phyloP scores from a whole-genome alignment of 2,329 filamentous ascomycete species.

The Thielaviopsis cerberus region DNA sequence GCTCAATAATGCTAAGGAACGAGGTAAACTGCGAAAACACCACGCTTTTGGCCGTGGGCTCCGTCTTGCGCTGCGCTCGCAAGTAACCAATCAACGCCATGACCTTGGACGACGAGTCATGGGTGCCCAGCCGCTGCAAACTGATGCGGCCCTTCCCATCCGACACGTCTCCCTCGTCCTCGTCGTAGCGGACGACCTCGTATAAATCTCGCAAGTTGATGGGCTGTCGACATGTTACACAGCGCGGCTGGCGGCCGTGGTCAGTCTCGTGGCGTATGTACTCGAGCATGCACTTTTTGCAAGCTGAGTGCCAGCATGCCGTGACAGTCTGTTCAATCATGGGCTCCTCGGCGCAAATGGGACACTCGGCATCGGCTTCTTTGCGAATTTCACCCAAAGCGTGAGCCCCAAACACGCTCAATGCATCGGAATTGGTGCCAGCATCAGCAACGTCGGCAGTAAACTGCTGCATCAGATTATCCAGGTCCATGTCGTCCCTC shows the following conservation, averaged over 20 bases:
- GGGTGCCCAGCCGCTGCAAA: conserved; percentile 40
- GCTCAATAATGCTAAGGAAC: conserved; percentile 79
- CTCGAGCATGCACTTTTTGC: conserved; percentile 77
- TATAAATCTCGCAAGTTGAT: conserved; percentile 76
- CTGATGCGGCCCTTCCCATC: conserved; percentile 23
- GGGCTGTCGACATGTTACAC: conserved; percentile 75
- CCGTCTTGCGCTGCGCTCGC: conserved; percentile 43
- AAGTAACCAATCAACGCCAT: conserved; percentile 60
- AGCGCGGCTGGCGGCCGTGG: conserved; percentile 56
- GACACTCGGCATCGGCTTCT: conserved; percentile 76
- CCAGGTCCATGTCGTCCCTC: conserved; percentile 89
- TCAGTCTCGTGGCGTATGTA: conserved; percentile 77
- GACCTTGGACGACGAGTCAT: conserved; percentile 73
- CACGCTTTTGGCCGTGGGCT: conserved; percentile 65
- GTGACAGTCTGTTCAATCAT: conserved; percentile 92
- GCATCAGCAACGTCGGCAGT: conserved; percentile 47
- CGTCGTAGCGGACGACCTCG: conserved; percentile 69
- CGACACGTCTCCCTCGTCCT: conserved; percentile 25
- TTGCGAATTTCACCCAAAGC: conserved; percentile 81
- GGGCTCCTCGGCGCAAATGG: conserved; percentile 84
- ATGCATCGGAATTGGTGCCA: conserved; percentile 23
- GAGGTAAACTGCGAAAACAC: conserved; percentile 97
- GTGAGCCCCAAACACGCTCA: conserved; percentile 54
- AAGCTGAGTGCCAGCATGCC: conserved; percentile 93
- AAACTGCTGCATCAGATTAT: conserved; percentile 69